Evolutionary conservation across 139 green algal genomes (phyloP).

Genomic region (Chlamydomonas urium): DNA sequence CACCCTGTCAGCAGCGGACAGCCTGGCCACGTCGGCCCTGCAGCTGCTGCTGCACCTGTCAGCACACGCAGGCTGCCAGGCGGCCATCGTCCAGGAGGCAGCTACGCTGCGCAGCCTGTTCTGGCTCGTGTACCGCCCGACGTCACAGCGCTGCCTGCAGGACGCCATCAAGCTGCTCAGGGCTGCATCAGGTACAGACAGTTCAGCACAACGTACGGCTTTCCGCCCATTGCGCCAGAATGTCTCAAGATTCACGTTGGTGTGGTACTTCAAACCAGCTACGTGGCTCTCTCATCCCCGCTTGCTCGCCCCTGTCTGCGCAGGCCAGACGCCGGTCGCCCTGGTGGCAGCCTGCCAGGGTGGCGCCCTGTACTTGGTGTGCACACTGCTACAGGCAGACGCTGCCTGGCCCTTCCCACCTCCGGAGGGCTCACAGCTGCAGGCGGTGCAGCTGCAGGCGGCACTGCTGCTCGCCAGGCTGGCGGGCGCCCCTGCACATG

Average conservation of each 20-base stretch:
- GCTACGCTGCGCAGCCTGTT: slow-evolving; percentile 22
- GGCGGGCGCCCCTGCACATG: not conserved
- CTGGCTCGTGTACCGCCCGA: slow-evolving; percentile 62
- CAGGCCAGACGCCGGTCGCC: not conserved
- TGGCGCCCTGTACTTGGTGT: not conserved
- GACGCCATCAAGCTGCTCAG: slow-evolving; percentile 60
- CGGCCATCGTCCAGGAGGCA: not conserved
- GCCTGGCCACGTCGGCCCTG: not conserved
- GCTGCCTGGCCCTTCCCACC: slow-evolving; percentile 1
- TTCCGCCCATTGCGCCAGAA: too few relatives aligned
- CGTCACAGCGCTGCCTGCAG: slow-evolving; percentile 28
- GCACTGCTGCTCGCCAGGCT: slow-evolving; percentile 1
- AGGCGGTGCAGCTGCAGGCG: not conserved
- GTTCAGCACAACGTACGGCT: too few relatives aligned
- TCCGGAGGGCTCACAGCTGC: not conserved
- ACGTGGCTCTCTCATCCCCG: too few relatives aligned
- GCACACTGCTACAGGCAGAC: not conserved
- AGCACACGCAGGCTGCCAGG: slow-evolving; percentile 7
- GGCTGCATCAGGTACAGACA: slow-evolving; percentile 39
- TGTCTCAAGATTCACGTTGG: too few relatives aligned
- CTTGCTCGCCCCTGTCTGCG: too few relatives aligned
- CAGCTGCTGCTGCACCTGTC: slow-evolving; percentile 7
- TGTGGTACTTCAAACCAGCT: too few relatives aligned
- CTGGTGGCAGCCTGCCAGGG: slow-evolving; percentile 23
- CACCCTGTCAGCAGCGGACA: too few relatives aligned